phyloP scores from a whole-genome alignment of 164 flowering plant species.

The Litsea cubeba region DNA sequence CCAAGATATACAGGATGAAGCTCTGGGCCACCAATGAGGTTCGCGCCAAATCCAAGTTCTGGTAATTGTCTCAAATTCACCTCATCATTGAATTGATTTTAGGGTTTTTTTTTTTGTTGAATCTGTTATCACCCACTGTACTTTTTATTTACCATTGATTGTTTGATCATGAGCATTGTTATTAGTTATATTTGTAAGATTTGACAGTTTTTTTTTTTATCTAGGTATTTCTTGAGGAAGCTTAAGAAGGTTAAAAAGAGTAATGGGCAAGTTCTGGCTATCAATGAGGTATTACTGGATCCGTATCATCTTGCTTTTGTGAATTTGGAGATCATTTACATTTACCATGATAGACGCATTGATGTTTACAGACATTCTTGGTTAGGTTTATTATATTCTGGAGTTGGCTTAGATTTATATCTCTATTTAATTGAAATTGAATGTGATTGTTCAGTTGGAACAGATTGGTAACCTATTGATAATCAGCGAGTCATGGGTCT shows the following conservation, averaged over 20 bases:
- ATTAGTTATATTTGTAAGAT: background rate
- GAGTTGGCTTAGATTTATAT: no score
- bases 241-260: constrained; percentile 92
- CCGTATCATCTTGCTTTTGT: background rate
- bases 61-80: constrained; percentile 24
- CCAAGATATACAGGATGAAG: constrained; percentile 91
- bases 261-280: constrained; percentile 79
- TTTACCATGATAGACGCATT: background rate
- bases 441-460: background rate
- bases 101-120: no score
- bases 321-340: no score
- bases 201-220: background rate
- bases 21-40: constrained; percentile 88
- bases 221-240: constrained; percentile 88
- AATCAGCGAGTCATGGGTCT: no score
- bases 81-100: no score
- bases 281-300: constrained; percentile 56
- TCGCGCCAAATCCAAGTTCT: constrained; percentile 85
- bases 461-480: no score
- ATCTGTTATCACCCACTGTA: no score
- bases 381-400: background rate
- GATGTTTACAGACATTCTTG: no score
- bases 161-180: constrained; percentile 3
- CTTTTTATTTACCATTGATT: no score
- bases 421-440: background rate